phyloP scores from a whole-genome alignment of 176 grass and related monocot genomes.

The Themeda triandra region DNA sequence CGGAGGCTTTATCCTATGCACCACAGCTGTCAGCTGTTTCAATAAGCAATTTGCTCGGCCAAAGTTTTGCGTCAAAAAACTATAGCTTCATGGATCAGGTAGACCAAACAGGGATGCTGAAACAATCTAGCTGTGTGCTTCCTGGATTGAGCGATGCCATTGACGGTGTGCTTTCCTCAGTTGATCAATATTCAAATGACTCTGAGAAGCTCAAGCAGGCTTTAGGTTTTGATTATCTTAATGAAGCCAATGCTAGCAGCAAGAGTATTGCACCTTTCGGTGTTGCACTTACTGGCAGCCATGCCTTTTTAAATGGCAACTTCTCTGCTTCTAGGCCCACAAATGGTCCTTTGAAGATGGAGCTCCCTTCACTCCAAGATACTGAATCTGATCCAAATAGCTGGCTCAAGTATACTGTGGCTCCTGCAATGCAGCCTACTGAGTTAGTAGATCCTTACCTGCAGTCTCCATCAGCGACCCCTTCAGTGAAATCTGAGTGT shows the following conservation, averaged over 20 bases:
- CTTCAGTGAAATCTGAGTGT: conserved; percentile 57
- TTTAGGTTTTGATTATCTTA: conserved; percentile 55
- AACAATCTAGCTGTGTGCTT: conserved; percentile 54
- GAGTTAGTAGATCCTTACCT: conserved; percentile 60
- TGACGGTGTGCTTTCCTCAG: conserved; percentile 37
- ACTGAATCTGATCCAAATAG: conserved; percentile 67
- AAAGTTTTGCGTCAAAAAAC: conserved; percentile 54
- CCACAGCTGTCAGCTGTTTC: conserved; percentile 49
- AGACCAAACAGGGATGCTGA: conserved; percentile 41
- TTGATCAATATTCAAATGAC: conserved; percentile 61
- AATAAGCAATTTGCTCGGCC: conserved; percentile 46
- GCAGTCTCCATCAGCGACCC: conserved; percentile 48
- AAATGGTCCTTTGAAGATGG: conserved; percentile 77
- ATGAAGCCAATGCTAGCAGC: conserved; percentile 54
- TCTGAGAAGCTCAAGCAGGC: conserved; percentile 54
- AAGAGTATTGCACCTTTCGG: conserved; percentile 52
- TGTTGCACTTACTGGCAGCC: conserved; percentile 54
- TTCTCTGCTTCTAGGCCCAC: conserved; percentile 83
- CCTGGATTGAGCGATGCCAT: conserved; percentile 51
- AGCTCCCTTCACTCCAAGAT: conserved; percentile 99
- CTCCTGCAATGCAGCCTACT: conserved; percentile 46
- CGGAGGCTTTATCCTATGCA: conserved; percentile 57
- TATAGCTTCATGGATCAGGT: conserved; percentile 61
- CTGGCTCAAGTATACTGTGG: conserved; percentile 62
- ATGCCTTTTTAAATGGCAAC: conserved; percentile 88